Evolutionary conservation across 352 stramenopile genomes (phyloP).

Genomic region (Peronospora destructor): DNA sequence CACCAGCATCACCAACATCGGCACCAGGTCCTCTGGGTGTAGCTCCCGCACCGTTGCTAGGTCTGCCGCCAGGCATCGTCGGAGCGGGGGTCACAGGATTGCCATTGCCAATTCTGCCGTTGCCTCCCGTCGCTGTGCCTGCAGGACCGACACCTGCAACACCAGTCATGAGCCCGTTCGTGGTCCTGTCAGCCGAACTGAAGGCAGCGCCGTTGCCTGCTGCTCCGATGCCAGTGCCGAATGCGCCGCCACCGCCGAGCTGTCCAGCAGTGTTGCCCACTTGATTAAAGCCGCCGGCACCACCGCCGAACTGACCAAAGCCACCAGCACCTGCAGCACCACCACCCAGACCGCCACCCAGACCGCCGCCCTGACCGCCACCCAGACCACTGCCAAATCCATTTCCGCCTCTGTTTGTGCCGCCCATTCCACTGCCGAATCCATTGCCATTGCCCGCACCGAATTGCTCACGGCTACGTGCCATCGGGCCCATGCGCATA

Average conservation of each 20-base stretch:
- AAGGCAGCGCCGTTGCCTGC: background rate
- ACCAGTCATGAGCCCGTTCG: constrained; percentile 5
- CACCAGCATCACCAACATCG: background rate
- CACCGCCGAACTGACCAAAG: constrained; percentile 3
- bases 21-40: constrained; percentile 1
- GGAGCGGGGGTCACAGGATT: constrained; percentile 17
- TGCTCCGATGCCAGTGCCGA: background rate
- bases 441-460: constrained; percentile 3
- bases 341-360: constrained; percentile 1
- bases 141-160: background rate
- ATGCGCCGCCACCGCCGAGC: background rate
- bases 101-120: background rate
- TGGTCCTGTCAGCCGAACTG: background rate
- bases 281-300: constrained; percentile 8
- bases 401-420: too few relatives aligned
- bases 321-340: constrained; percentile 1
- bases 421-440: background rate
- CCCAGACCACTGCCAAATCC: background rate
- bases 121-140: background rate
- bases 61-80: constrained; percentile 4
- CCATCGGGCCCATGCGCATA: constrained; percentile 7
- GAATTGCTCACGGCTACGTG: constrained; percentile 4
- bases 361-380: background rate
- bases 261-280: constrained; percentile 2
- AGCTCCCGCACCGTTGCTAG: background rate